Percentiles rank a stretch among this genome's conserved stretches.
Conservation (phyloP, 768 basidiomycete species). For the Phlebiopsis gigantea region DNA sequence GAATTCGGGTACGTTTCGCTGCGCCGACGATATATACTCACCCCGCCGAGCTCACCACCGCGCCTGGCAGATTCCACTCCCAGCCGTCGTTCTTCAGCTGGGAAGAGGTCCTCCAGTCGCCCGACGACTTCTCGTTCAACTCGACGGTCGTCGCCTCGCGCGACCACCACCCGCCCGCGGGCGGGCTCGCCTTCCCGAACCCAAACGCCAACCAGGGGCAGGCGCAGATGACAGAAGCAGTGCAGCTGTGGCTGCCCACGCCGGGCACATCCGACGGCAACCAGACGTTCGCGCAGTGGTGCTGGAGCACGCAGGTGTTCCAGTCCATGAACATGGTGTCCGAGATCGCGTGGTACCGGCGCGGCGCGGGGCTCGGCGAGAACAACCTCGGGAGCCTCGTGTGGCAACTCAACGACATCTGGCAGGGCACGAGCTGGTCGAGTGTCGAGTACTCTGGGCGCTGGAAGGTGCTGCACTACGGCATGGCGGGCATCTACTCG, state of each 20-base stretch:
- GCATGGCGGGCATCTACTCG: conserved; percentile 36
- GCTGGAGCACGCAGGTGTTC: conserved; percentile 58
- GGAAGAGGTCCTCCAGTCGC: conserved; percentile 47
- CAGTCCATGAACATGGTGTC: conserved; percentile 55
- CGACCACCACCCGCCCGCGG: conserved; percentile 53
- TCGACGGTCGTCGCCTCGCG: conserved; percentile 51
- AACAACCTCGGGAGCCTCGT: conserved; percentile 55
- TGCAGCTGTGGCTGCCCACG: conserved; percentile 51
- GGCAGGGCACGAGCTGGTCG: conserved; percentile 55
- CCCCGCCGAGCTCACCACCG: background rate
- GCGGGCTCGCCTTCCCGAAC: conserved; percentile 44
- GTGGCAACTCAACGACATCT: conserved; percentile 59
- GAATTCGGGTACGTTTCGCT: conserved; percentile 44
- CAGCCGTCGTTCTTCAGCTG: conserved; percentile 60
- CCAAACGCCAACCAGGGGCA: conserved; percentile 51
- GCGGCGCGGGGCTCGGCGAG: conserved; percentile 52
- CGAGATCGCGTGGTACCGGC: conserved; percentile 55
- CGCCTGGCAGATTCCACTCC: conserved; percentile 45
- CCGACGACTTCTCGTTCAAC: conserved; percentile 52
- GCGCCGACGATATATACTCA: too few relatives aligned
- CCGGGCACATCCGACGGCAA: conserved; percentile 44
- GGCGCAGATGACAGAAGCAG: conserved; percentile 44
- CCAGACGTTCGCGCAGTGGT: conserved; percentile 60
- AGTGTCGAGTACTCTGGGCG: conserved; percentile 52
- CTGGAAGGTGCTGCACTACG: conserved; percentile 57